These are phyloP conservation scores for Tuctoria greenei DNA, from an alignment of 176 grass and related monocot species.

Conservation along the genomic window DNA sequence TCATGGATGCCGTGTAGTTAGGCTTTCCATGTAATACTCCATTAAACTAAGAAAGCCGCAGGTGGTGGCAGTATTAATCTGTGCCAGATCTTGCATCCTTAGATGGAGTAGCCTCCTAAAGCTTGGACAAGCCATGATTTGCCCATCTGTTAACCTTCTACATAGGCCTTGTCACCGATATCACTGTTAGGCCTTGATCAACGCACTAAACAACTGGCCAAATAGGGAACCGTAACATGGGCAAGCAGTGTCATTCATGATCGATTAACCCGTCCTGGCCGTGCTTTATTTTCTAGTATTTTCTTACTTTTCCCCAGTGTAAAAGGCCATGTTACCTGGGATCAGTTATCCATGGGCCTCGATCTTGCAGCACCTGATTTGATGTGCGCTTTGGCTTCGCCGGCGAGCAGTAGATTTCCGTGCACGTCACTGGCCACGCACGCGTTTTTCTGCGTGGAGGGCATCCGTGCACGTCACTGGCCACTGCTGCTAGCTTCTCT, in stretches of 20 bases:
- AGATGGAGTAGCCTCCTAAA: constrained; percentile 54
- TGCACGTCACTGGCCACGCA: constrained; percentile 3
- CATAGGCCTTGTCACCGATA: constrained; percentile 30
- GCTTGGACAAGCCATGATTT: constrained; percentile 50
- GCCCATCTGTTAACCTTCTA: constrained; percentile 14
- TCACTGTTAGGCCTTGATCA: constrained; percentile 34
- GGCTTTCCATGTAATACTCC: constrained; percentile 33
- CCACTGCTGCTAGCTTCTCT: constrained; percentile 9
- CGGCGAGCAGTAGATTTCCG: constrained; percentile 14
- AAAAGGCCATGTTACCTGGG: constrained; percentile 57
- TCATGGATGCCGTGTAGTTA: constrained; percentile 1
- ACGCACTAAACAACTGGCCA: constrained; percentile 31
- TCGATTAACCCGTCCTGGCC: not conserved
- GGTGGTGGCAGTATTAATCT: constrained; percentile 11
- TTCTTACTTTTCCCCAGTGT: constrained; percentile 19
- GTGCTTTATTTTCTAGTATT: not conserved
- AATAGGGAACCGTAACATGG: constrained; percentile 10
- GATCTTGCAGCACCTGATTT: constrained; percentile 49
- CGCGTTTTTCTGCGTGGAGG: constrained; percentile 43
- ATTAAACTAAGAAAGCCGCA: constrained; percentile 41
- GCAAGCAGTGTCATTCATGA: constrained; percentile 7
- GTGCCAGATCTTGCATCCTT: constrained; percentile 58
- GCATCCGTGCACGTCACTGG: constrained; percentile 54
- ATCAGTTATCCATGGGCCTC: constrained; percentile 48
- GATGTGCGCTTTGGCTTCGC: constrained; percentile 41